Evolutionary conservation across 345 rosid genomes (phyloP).

Genomic region (Eucalyptus coolabah): DNA sequence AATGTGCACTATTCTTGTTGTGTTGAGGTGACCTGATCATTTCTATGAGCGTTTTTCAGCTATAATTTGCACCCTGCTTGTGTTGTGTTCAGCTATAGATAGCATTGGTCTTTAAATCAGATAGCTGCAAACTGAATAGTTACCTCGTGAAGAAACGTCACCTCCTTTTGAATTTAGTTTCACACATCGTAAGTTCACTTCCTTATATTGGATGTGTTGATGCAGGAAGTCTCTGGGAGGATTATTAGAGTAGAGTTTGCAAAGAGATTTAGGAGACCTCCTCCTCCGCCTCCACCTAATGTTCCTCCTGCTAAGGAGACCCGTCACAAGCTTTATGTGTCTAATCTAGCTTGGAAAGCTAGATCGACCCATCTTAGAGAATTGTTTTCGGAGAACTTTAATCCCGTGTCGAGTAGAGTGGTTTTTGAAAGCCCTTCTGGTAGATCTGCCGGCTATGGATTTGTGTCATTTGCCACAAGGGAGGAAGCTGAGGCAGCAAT

Average conservation of each 20-base stretch:
- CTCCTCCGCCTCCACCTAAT: conserved; percentile 20
- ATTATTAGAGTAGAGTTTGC: conserved; percentile 62
- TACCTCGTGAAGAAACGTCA: not conserved
- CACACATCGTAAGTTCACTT: not conserved
- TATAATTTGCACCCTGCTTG: not conserved
- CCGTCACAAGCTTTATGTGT: conserved; percentile 55
- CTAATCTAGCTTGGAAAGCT: conserved; percentile 93
- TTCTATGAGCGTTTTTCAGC: not conserved
- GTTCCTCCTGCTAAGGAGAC: conserved; percentile 32
- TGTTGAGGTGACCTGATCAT: not conserved
- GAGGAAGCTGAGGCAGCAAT: conserved; percentile 82
- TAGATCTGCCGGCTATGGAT: conserved; percentile 77
- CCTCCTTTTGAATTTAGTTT: not conserved
- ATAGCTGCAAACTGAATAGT: not conserved
- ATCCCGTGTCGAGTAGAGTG: conserved; percentile 54
- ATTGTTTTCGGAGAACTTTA: conserved; percentile 45
- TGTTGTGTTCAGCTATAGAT: not conserved
- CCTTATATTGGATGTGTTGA: not conserved
- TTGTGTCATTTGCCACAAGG: conserved; percentile 74
- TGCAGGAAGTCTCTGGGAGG: conserved; percentile 76
- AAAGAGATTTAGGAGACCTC: conserved; percentile 50
- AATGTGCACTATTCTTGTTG: not conserved
- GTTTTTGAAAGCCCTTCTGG: conserved; percentile 52
- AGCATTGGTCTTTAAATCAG: not conserved
- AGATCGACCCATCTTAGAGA: conserved; percentile 69